Conservation (phyloP, 805 yeast species). For the Wickerhamomyces ciferrii region DNA sequence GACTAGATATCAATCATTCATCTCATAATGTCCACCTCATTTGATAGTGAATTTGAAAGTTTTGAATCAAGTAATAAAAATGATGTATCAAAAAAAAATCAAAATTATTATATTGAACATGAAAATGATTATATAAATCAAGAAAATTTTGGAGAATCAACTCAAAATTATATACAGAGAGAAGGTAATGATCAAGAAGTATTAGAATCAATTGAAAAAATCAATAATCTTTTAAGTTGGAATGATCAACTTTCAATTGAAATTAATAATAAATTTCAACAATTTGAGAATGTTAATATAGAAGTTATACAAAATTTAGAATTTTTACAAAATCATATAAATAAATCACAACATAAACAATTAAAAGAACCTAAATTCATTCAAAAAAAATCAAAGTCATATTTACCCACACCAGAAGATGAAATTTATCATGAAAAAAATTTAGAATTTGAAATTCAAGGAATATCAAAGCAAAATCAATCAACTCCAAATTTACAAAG, state of each 20-base stretch:
- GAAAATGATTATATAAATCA: background rate
- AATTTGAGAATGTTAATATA: background rate
- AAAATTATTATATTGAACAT: no score
- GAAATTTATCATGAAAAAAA: conserved; percentile 3
- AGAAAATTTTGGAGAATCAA: background rate
- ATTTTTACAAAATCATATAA: background rate
- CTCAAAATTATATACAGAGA: background rate
- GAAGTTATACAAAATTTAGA: no score
- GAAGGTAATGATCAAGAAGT: background rate
- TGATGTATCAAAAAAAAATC: background rate
- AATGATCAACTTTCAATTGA: background rate
- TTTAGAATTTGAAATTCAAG: background rate
- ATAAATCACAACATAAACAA: background rate
- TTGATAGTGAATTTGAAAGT: background rate
- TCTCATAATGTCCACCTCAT: background rate
- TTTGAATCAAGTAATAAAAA: background rate
- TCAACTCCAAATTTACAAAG: background rate
- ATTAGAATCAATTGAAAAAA: background rate
- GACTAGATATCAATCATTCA: no score
- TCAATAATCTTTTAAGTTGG: background rate
- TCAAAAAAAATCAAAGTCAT: background rate
- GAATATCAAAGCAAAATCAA: background rate
- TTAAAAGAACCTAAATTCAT: background rate
- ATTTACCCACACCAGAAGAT: conserved; percentile 17
- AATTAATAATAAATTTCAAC: background rate